phyloP scores from a whole-genome alignment of 768 basidiomycete species.

The Mycena alexandri region DNA sequence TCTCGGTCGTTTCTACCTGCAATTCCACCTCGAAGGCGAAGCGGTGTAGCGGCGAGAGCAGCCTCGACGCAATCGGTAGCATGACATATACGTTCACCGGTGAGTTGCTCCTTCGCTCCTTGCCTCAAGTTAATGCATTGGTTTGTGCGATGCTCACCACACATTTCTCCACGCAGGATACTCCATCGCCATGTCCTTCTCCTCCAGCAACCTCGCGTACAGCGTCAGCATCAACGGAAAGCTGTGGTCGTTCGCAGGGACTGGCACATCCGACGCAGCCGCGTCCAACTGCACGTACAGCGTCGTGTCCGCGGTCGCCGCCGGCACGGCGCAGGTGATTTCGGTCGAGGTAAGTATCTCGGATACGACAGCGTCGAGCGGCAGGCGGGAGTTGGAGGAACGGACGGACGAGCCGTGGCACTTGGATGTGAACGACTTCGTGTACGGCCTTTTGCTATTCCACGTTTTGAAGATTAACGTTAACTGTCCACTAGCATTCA shows the following conservation, averaged over 20 bases:
- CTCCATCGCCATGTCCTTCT: slow-evolving; percentile 9
- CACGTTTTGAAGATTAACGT: not conserved
- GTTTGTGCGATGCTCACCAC: not conserved
- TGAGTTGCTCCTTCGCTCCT: slow-evolving; percentile 1
- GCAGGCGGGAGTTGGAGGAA: slow-evolving; percentile 2
- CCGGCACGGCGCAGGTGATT: slow-evolving; percentile 2
- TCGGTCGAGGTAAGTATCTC: not conserved
- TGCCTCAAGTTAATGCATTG: not conserved
- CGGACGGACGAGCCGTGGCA: slow-evolving; percentile 9
- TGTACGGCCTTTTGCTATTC: slow-evolving; percentile 6
- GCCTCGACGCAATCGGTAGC: not conserved
- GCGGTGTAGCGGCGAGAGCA: slow-evolving; percentile 11
- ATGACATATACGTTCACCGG: slow-evolving; percentile 17
- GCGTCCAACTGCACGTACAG: slow-evolving; percentile 7
- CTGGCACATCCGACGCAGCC: not conserved
- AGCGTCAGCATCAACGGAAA: slow-evolving; percentile 8
- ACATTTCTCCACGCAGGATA: not conserved
- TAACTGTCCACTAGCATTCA: slow-evolving; percentile 7
- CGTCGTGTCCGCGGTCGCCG: slow-evolving; percentile 7
- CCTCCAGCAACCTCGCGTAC: slow-evolving; percentile 13
- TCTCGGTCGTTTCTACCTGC: not conserved
- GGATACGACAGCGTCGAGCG: not conserved
- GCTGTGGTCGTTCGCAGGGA: not conserved
- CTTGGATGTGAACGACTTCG: slow-evolving; percentile 17
- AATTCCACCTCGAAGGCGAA: slow-evolving; percentile 11